Evolutionary conservation across 2,329 filamentous ascomycete species (phyloP).

Genomic region (Fusarium luffae): DNA sequence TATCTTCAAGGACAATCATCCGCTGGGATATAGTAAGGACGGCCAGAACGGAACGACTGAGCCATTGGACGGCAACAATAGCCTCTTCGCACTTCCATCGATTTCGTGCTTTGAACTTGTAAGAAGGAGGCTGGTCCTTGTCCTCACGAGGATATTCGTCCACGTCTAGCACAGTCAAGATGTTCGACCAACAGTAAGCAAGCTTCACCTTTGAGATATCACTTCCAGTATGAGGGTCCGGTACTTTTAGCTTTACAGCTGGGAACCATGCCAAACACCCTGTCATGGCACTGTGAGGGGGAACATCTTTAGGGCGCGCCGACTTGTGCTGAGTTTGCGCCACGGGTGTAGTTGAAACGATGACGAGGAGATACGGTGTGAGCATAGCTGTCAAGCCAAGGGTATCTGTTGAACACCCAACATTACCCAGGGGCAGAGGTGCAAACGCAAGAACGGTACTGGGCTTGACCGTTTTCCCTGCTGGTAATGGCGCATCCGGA

Average conservation of each 20-base stretch:
- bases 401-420: constrained; percentile 86
- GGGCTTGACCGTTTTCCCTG: constrained; percentile 80
- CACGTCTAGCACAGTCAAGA: constrained; percentile 92
- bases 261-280: constrained; percentile 98
- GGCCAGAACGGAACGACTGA: constrained; percentile 90
- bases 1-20: constrained; percentile 91
- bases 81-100: constrained; percentile 95
- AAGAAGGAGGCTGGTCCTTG: constrained; percentile 79
- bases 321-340: constrained; percentile 97
- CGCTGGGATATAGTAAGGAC: constrained; percentile 95
- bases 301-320: constrained; percentile 88
- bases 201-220: constrained; percentile 85
- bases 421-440: constrained; percentile 90
- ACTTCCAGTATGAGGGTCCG: constrained; percentile 73
- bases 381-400: constrained; percentile 95
- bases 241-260: constrained; percentile 87
- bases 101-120: constrained; percentile 84
- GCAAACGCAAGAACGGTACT: constrained; percentile 95
- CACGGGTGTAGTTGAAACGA: constrained; percentile 95
- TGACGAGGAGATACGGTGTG: constrained; percentile 93
- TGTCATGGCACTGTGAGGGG: constrained; percentile 89
- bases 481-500: constrained; percentile 72
- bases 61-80: constrained; percentile 96
- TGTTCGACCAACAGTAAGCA: constrained; percentile 98
- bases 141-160: constrained; percentile 76